Percentiles rank a stretch among this genome's conserved stretches.
Evolutionary conservation across 1,139 yeast genomes (phyloP).

Genomic region (Citeromyces hawaiiensis): DNA sequence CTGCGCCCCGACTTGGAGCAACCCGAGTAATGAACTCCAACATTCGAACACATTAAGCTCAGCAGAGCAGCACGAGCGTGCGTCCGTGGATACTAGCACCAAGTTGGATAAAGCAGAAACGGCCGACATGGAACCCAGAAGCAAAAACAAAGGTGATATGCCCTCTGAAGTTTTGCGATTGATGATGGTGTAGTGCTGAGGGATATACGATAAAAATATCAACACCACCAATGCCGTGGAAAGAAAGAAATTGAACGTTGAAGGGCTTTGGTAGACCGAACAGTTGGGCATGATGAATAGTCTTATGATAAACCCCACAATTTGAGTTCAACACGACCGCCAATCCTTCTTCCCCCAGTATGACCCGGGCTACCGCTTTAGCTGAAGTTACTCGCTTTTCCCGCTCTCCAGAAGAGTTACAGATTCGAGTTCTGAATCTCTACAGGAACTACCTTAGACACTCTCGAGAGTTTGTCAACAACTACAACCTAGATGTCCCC

Average conservation of each 20-base stretch:
- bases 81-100: constrained; percentile 14
- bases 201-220: constrained; percentile 60
- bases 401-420: constrained; percentile 46
- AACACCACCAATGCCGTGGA: constrained; percentile 49
- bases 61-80: constrained; percentile 34
- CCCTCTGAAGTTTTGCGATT: constrained; percentile 63
- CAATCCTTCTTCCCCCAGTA: no score
- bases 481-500: constrained; percentile 75
- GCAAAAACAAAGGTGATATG: constrained; percentile 56
- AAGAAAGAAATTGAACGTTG: constrained; percentile 29
- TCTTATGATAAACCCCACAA: not conserved
- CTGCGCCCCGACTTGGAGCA: constrained; percentile 60
- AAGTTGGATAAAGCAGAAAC: constrained; percentile 60
- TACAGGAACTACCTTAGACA: constrained; percentile 64
- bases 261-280: constrained; percentile 29
- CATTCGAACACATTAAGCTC: constrained; percentile 43
- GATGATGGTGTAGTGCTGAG: constrained; percentile 58
- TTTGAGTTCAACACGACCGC: not conserved
- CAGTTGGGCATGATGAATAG: constrained; percentile 14
- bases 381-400: constrained; percentile 74
- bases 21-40: constrained; percentile 52
- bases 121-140: constrained; percentile 65
- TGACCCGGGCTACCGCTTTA: constrained; percentile 44
- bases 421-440: constrained; percentile 50
- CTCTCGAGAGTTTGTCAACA: constrained; percentile 35